Conservation (phyloP, 176 grass and related monocot genomes). For the Rhynchospora breviuscula region DNA sequence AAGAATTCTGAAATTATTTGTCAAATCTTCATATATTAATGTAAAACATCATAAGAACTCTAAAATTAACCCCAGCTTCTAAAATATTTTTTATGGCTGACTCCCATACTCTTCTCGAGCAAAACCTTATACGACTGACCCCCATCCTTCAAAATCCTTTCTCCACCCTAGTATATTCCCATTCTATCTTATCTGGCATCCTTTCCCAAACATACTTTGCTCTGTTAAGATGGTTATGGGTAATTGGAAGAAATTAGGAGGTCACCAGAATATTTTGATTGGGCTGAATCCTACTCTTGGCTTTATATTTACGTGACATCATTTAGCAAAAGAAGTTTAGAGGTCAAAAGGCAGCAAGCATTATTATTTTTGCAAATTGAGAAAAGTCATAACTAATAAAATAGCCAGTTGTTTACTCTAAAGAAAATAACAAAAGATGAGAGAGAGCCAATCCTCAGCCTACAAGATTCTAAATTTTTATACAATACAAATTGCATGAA, state of each 20-base stretch:
- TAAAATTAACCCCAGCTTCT: no score
- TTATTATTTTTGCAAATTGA: background rate
- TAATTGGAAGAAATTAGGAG: background rate
- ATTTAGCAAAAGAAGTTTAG: background rate
- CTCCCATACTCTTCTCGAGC: no score
- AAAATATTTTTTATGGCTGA: no score
- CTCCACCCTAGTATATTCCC: background rate
- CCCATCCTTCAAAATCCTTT: no score
- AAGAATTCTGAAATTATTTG: no score
- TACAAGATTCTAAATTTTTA: background rate
- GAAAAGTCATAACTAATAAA: background rate
- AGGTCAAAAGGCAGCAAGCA: background rate
- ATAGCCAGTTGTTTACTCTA: background rate
- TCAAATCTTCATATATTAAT: no score
- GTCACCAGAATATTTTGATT: background rate
- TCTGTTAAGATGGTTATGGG: background rate
- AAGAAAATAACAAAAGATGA: background rate
- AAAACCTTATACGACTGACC: no score
- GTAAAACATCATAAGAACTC: no score
- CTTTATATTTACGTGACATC: background rate
- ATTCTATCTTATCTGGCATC: background rate
- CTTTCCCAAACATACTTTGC: background rate
- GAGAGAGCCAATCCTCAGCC: no score
- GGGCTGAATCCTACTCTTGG: background rate
- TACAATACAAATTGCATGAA: background rate